Percentiles rank a stretch among this genome's conserved stretches.
Evolutionary conservation across 257 asterid species (phyloP).

Genomic region (Apocynum venetum): DNA sequence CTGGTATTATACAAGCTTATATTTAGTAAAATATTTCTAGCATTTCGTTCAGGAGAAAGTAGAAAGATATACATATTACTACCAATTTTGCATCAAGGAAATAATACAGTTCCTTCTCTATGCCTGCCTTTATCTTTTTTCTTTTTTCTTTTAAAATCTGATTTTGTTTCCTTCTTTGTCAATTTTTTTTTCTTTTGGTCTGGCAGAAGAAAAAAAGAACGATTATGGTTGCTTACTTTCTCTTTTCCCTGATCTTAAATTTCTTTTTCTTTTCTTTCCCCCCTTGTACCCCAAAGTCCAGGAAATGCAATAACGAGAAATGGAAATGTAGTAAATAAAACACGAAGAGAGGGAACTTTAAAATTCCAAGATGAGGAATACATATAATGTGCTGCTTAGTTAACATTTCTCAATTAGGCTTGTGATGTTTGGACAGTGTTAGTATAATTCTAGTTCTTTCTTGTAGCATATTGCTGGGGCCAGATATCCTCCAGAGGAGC

Average conservation of each 20-base stretch:
- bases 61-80: neutral
- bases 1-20: neutral
- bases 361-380: neutral
- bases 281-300: neutral
- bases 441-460: neutral
- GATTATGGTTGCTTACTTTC: neutral
- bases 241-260: neutral
- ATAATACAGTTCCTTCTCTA: neutral
- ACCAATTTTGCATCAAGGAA: neutral
- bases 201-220: neutral
- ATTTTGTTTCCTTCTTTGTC: neutral
- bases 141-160: neutral
- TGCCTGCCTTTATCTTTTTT: neutral
- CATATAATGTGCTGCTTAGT: neutral
- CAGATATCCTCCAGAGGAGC: slow-evolving; percentile 4
- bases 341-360: neutral
- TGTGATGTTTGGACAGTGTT: neutral
- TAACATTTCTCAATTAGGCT: neutral
- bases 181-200: too few relatives aligned
- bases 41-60: neutral
- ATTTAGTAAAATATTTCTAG: neutral
- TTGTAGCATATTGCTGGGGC: slow-evolving; percentile 5
- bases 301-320: neutral
- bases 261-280: neutral
- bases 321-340: neutral